Percentiles rank a stretch among this genome's conserved stretches.
Evolutionary conservation across 2,329 filamentous ascomycete genomes (phyloP).

Genomic region (Phialocephala subalpina): DNA sequence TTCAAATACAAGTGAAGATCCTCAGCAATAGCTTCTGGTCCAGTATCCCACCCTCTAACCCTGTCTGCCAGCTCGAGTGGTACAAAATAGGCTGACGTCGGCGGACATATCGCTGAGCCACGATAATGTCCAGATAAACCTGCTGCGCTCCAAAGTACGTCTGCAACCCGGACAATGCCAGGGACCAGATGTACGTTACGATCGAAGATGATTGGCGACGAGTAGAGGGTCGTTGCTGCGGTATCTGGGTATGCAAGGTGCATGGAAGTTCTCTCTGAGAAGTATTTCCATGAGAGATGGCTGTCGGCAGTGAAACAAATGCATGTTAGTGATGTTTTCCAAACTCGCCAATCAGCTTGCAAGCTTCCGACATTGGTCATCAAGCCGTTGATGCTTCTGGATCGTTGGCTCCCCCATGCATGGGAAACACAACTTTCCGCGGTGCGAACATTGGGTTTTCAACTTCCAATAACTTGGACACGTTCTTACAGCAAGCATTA

Average conservation of each 20-base stretch:
- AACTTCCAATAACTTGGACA: conserved; percentile 11
- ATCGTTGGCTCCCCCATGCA: background rate
- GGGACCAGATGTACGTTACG: conserved; percentile 75
- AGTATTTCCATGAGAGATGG: conserved; percentile 74
- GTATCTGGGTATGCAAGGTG: conserved; percentile 67
- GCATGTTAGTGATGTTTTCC: background rate
- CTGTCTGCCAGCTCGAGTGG: conserved; percentile 71
- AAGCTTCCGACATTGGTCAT: background rate
- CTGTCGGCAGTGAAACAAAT: conserved; percentile 66
- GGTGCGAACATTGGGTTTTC: background rate
- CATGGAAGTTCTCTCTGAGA: conserved; percentile 68
- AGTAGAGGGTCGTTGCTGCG: conserved; percentile 69
- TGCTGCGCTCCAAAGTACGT: conserved; percentile 75
- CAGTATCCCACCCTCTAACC: conserved; percentile 77
- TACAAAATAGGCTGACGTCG: conserved; percentile 77
- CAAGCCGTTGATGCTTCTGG: conserved; percentile 4
- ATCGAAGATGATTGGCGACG: conserved; percentile 77
- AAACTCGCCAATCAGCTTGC: conserved; percentile 1
- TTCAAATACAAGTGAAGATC: conserved; percentile 82
- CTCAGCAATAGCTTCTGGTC: conserved; percentile 76
- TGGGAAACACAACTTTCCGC: background rate
- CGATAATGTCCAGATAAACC: conserved; percentile 74
- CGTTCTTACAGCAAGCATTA: background rate
- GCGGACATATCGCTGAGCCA: conserved; percentile 70
- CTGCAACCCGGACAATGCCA: conserved; percentile 73